Evolutionary conservation across 2,329 filamentous ascomycete species (phyloP), one percentile per base, ranked within the genome.

Genomic region (Pyrenophora seminiperda): DNA sequence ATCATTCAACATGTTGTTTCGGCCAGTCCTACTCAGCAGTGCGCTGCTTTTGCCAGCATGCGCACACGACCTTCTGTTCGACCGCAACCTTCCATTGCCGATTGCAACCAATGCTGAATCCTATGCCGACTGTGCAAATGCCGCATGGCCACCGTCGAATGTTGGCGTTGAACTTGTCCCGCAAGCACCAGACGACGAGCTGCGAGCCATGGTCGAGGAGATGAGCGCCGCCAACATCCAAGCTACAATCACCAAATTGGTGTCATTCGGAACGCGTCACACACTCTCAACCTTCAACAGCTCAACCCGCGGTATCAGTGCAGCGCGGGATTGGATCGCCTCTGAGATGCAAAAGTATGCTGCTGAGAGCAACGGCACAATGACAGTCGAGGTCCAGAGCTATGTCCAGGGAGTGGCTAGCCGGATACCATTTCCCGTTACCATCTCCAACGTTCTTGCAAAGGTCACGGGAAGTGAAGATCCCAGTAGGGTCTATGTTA

Each of bases 251-350:
- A 68, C 72, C 43, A 83, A 79, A 55, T 76, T 84, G 1, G 81
- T 79, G 3, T 78, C 75, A 13, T 85, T 83, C 54, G 81, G 80
- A 20, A 84, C 82, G 4, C 75, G 82, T 6, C 81, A 84, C 60
- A 84, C 82, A 1, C 69, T 83, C 1, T 82, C 80, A 4, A 74
- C 69, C 1, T 80, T 83, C 55, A 82, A 78, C 50, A 76, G 76
- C 27, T 74, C 75, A 3, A 77, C 73, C 2, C 72, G 77, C 4
- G 82, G 82, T 1, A 83, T 84, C 43, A 80, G 81, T 1, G 81
- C 81, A 5, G 81, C 82, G 9, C 67, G 81, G 51, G 79, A 83
- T 59, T 84, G 81, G 81, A 79, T 84, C 39, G 74, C 75, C 24
- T 67, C 69, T 18, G 76, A 83, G 62, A 81, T 82, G 73, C 67